A percentile compares a stretch with the other conserved stretches of the same genome.
Evolutionary conservation across 148 eudicot species (phyloP).

Genomic region (Rhododendron ferrugineum): DNA sequence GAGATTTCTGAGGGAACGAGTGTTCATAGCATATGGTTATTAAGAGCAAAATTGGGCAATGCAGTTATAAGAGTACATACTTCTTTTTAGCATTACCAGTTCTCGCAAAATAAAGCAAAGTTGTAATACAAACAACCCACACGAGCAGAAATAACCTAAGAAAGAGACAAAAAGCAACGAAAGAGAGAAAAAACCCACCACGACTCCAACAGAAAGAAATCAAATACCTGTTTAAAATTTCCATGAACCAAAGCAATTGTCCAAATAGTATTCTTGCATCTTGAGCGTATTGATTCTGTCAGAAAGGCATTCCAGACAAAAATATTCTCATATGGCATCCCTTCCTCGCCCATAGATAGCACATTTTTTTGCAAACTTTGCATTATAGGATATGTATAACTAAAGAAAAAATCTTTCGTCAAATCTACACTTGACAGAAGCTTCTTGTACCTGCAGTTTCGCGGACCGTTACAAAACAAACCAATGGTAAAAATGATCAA

Average conservation of each 20-base stretch:
- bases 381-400: slow-evolving; percentile 96
- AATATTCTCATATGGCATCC: slow-evolving; percentile 74
- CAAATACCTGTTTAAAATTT: slow-evolving; percentile 74
- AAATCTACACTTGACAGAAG: slow-evolving; percentile 93
- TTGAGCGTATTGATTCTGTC: slow-evolving; percentile 52
- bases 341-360: slow-evolving; percentile 55
- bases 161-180: not conserved
- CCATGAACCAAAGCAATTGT: slow-evolving; percentile 71
- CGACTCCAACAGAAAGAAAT: not conserved
- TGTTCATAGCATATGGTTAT: not conserved
- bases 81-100: not conserved
- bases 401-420: slow-evolving; percentile 96
- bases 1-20: not conserved
- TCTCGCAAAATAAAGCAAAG: not conserved
- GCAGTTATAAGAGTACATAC: not conserved
- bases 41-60: not conserved
- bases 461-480: slow-evolving; percentile 1
- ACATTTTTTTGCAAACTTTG: slow-evolving; percentile 90
- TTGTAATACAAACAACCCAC: not conserved
- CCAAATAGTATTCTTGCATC: slow-evolving; percentile 70
- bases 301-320: slow-evolving; percentile 96
- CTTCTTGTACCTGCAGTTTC: slow-evolving; percentile 89
- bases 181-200: not conserved
- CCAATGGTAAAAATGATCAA: not conserved
- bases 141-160: not conserved